Evolutionary conservation across 768 basidiomycete species (phyloP), one percentile per base, ranked within the genome.

Genomic region (Tephrocybe rancida): DNA sequence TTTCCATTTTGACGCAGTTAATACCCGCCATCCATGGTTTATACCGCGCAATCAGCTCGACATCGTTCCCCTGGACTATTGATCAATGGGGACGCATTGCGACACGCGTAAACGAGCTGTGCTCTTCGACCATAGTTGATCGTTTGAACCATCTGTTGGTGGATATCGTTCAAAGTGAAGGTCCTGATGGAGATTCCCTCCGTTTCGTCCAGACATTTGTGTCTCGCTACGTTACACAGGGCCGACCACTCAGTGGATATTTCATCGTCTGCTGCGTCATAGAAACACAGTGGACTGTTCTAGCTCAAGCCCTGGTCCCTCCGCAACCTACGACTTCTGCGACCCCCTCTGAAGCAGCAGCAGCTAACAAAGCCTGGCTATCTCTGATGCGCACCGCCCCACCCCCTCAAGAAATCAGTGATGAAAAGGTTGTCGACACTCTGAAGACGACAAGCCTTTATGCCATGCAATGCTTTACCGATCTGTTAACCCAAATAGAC

Each of bases 231-330:
- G 81, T 89, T 16, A 75, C 82, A 8, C 81, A 80, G 51, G 89
- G 87, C 8, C 80, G 92, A 5, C 92, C 93, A 11, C 73, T 95
- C 14, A 92, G 86, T 49, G 91, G 92, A 9, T 92, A 92, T 65
- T 94, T 95, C 60, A 79, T 90, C 50, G 84, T 93, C n/a, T 95
- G 92, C 68, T 94, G 92, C 64, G 84, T 91, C 42, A 82, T 91
- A 60, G 91, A 94, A 67, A 86, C 85, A 37, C 82, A 89, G 61
- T 92, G 91, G 87, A 93, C 91, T 5, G 77, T 91, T 18, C 81
- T 95, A 21, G 86, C 90, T 3, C 92, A 93, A 67, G 83, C 80
- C 7, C 70, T 81, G 19, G 74, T 77, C 2, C 67, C 75, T 55
- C 66, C 73, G 41, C 61, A 64, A 19, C 48, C 54, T 11, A 62